phyloP scores from a whole-genome alignment of 2,329 filamentous ascomycete species.

The Aquanectria penicillioides region DNA sequence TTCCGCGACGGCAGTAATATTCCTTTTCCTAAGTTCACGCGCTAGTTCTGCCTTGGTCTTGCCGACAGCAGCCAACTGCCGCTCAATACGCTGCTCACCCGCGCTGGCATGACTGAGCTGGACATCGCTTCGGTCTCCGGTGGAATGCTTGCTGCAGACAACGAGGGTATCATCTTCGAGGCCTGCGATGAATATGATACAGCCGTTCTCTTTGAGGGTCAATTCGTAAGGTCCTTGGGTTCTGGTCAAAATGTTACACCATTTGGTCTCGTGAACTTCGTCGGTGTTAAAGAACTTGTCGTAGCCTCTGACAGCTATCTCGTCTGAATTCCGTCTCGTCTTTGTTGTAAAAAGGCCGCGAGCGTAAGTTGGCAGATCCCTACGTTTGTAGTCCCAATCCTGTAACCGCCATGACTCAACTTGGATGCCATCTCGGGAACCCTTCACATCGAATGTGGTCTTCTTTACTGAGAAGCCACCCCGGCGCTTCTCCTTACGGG shows the following conservation, averaged over 20 bases:
- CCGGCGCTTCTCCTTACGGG: slow-evolving; percentile 64
- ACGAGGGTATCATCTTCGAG: slow-evolving; percentile 88
- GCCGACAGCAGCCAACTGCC: slow-evolving; percentile 79
- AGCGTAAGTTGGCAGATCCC: slow-evolving; percentile 88
- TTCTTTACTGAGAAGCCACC: slow-evolving; percentile 80
- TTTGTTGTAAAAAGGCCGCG: slow-evolving; percentile 92
- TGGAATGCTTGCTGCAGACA: slow-evolving; percentile 99
- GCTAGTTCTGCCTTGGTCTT: slow-evolving; percentile 85
- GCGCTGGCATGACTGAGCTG: slow-evolving; percentile 83
- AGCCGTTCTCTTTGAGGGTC: slow-evolving; percentile 98
- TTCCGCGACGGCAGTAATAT: slow-evolving; percentile 94
- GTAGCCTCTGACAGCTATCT: slow-evolving; percentile 91
- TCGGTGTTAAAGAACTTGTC: slow-evolving; percentile 98
- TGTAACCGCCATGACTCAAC: slow-evolving; percentile 94
- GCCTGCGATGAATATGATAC: slow-evolving; percentile 96
- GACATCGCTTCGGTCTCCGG: slow-evolving; percentile 77
- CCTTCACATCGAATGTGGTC: slow-evolving; percentile 75
- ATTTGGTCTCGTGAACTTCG: slow-evolving; percentile 84
- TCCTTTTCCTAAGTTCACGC: slow-evolving; percentile 77
- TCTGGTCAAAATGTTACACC: slow-evolving; percentile 78
- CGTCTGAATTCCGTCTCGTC: slow-evolving; percentile 69
- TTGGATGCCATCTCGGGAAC: slow-evolving; percentile 69
- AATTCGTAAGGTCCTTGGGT: slow-evolving; percentile 93
- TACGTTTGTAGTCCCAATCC: slow-evolving; percentile 95
- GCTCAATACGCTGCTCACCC: slow-evolving; percentile 84